Percentiles rank a stretch among this genome's conserved stretches.
Conservation (phyloP, 768 basidiomycete genomes). For the Amanita rimosa region DNA sequence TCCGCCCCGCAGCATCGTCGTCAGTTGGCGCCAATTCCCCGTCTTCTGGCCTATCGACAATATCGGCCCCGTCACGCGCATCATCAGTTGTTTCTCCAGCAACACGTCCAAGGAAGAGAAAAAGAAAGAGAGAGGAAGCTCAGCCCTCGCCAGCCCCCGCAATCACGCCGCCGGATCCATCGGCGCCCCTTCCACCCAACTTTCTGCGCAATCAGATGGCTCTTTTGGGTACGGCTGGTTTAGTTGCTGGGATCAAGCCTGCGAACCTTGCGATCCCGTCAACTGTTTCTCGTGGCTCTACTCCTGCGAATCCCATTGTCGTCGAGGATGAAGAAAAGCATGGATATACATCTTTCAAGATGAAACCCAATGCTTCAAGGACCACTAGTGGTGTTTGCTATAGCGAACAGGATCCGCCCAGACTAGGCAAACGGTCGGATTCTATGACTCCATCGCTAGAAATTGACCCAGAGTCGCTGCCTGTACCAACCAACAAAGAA, state of each 20-base stretch:
- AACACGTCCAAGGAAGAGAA: conserved; percentile 19
- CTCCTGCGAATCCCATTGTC: conserved; percentile 56
- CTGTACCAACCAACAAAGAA: conserved; percentile 43
- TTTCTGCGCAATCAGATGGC: conserved; percentile 67
- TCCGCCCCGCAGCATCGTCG: not conserved
- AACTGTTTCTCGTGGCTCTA: conserved; percentile 35
- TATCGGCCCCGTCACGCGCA: conserved; percentile 11
- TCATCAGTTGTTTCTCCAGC: conserved; percentile 12
- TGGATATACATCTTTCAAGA: conserved; percentile 11
- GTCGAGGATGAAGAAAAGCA: conserved; percentile 44
- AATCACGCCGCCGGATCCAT: conserved; percentile 52
- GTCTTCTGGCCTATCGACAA: conserved; percentile 13
- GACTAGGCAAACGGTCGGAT: conserved; percentile 6
- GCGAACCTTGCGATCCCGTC: conserved; percentile 29
- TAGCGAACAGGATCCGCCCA: conserved; percentile 6
- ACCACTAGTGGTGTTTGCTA: not conserved
- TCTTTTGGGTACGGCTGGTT: conserved; percentile 60
- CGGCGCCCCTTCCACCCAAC: conserved; percentile 49
- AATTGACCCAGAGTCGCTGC: conserved; percentile 31
- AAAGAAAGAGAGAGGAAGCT: conserved; percentile 28
- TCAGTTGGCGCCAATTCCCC: conserved; percentile 2
- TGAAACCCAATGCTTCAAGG: conserved; percentile 1
- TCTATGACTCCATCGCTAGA: conserved; percentile 13
- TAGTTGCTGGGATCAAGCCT: conserved; percentile 57
- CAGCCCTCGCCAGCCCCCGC: conserved; percentile 40